A percentile compares a stretch with the other conserved stretches of the same genome.
Evolutionary conservation across 1,139 yeast genomes (phyloP).

Genomic region (Candida glucosophila): DNA sequence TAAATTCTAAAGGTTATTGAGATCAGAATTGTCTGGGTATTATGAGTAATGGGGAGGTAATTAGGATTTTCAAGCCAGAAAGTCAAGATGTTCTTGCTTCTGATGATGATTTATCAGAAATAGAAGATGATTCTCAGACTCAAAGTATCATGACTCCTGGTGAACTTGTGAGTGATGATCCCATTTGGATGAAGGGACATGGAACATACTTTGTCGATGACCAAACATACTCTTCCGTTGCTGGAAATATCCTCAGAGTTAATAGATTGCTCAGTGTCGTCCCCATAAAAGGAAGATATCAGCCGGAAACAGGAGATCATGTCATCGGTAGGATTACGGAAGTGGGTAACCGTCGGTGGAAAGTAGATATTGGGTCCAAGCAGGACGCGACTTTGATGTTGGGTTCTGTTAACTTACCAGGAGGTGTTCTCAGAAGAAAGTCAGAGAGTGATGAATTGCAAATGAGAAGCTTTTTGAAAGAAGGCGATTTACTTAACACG

Average conservation of each 20-base stretch:
- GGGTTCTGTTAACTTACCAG: constrained; percentile 95
- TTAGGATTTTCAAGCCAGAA: constrained; percentile 30
- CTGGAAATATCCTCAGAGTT: constrained; percentile 82
- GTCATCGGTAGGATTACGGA: constrained; percentile 90
- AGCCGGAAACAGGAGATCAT: constrained; percentile 96
- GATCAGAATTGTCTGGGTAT: too few relatives aligned
- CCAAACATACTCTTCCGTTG: constrained; percentile 81
- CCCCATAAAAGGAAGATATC: constrained; percentile 79
- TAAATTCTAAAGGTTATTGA: too few relatives aligned
- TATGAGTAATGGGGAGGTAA: constrained; percentile 25
- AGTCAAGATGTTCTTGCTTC: constrained; percentile 11
- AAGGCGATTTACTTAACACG: constrained; percentile 94
- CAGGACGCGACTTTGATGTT: constrained; percentile 89
- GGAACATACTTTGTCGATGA: constrained; percentile 78
- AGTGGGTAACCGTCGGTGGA: constrained; percentile 93
- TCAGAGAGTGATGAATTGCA: constrained; percentile 93
- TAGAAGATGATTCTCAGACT: constrained; percentile 8
- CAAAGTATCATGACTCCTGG: constrained; percentile 78
- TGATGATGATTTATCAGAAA: constrained; percentile 27
- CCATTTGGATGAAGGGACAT: constrained; percentile 98
- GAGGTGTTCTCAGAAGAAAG: constrained; percentile 90
- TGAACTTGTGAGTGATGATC: constrained; percentile 91
- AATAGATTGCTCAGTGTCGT: constrained; percentile 79
- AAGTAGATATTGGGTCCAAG: constrained; percentile 89
- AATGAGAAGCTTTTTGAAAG: constrained; percentile 89